A percentile compares a stretch with the other conserved stretches of the same genome.
Conservation (phyloP, 2,329 filamentous ascomycete species). For the Colletotrichum brevisporum region DNA sequence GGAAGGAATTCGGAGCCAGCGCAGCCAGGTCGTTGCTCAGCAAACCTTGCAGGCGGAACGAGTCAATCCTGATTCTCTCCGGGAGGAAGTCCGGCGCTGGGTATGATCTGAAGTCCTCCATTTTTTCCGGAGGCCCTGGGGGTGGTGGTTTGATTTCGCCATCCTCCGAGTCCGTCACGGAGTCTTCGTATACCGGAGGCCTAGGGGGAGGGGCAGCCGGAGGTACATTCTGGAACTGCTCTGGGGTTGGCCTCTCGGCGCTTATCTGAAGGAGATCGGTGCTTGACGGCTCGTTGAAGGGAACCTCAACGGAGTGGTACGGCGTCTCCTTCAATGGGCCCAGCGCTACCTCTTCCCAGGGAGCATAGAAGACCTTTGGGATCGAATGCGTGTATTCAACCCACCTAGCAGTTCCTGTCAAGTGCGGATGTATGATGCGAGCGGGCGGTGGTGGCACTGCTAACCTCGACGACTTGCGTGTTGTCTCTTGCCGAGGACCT, state of each 20-base stretch:
- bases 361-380: background rate
- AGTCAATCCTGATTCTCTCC: background rate
- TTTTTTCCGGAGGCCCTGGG: too few species aligned
- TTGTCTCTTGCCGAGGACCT: too few species aligned
- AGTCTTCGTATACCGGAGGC: too few species aligned
- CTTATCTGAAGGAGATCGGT: background rate
- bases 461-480: too few species aligned
- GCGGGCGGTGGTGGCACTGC: too few species aligned
- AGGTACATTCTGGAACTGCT: too few species aligned
- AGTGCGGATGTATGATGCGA: too few species aligned
- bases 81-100: background rate
- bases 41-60: background rate
- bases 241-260: background rate
- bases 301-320: background rate
- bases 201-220: too few species aligned
- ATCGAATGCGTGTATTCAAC: background rate
- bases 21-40: background rate
- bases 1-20: background rate
- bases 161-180: too few species aligned
- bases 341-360: background rate
- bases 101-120: background rate
- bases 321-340: background rate
- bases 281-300: background rate
- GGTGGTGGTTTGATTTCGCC: too few species aligned
- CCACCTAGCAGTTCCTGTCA: too few species aligned